Evolutionary conservation across 495 filamentous ascomycete genomes (phyloP), one percentile per base, ranked within the genome.

Genomic region (Penicillium flavigenum): DNA sequence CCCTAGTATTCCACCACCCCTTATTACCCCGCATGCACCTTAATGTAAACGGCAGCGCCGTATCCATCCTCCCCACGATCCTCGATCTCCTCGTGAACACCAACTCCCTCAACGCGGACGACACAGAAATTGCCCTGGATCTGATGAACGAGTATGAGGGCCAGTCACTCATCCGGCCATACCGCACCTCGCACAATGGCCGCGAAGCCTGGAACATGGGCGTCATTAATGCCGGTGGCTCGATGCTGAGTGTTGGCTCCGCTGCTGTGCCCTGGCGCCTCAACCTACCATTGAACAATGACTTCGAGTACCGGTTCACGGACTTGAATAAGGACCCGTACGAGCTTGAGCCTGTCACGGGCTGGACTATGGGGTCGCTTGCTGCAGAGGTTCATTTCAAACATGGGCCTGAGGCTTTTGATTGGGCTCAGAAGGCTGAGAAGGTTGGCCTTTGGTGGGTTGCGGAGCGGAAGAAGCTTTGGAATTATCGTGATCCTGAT

Each of bases 161-260:
- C 27, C 77, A 79, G 36, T 78, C 75, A 1, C 68, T 79, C 41
- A 72, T 79, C 48, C 71, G 76, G 1, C 74, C 76, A 0, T 72
- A 71, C 44, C 62, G 71, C 38, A 45, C 64, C 27, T 61, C 59
- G 9, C 66, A 71, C 29, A 64, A 72, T 42, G 65, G 73, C 11
- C 69, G 73, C 31, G 63, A 69, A 51, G 68, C 69, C 34, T 79
- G 73, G 67, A 75, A 79, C 42, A 74, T 79, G 58, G 74, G 68
- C 43, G 67, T 79, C 52, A 74, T 79, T 47, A 79, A 79, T 48
- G 70, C 77, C 12, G 77, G 77, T 14, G 76, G 77, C 24, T 69
- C 72, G 1, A 61, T 74, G 57, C 59, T 80, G 20, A 68, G 68
- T 34, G 68, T 77, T 44, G 69, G 70, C 5, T 76, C 74, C 7